Conservation (phyloP, 257 asterid species). For the Fraxinus excelsior region DNA sequence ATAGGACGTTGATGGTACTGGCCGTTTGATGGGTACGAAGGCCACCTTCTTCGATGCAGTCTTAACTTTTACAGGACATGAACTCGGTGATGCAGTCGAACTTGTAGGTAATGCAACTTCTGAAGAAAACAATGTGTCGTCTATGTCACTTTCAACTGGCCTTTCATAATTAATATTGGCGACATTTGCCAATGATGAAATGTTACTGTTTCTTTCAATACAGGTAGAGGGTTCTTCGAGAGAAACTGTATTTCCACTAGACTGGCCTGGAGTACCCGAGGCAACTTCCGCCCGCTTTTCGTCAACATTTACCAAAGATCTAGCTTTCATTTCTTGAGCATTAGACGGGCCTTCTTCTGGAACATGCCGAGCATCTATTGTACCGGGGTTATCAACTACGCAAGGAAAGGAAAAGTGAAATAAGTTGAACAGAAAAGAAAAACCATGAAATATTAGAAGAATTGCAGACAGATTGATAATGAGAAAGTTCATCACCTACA, state of each 20-base stretch:
- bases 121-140: neutral
- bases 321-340: conserved; percentile 11
- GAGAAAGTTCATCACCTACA: neutral
- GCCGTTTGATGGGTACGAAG: conserved; percentile 59
- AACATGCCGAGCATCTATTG: conserved; percentile 23
- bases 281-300: conserved; percentile 27
- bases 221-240: neutral
- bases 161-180: conserved; percentile 10
- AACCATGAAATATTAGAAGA: neutral
- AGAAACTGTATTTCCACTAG: conserved; percentile 20
- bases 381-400: conserved; percentile 45
- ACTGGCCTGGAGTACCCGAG: conserved; percentile 25
- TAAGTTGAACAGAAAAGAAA: conserved; percentile 8
- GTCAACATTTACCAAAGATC: conserved; percentile 26
- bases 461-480: neutral
- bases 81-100: conserved; percentile 25
- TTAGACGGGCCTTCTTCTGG: conserved; percentile 20
- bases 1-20: conserved; percentile 34
- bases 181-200: conserved; percentile 4
- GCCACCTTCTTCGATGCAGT: conserved; percentile 55
- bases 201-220: neutral
- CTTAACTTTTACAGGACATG: conserved; percentile 31
- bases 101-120: conserved; percentile 11
- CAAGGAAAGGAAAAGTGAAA: conserved; percentile 9
- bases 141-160: conserved; percentile 17